Percentiles rank a stretch among this genome's conserved stretches.
These are phyloP conservation scores for Aspergillus funiculosus DNA, from an alignment of 495 filamentous ascomycete genomes.

Conservation along the genomic window DNA sequence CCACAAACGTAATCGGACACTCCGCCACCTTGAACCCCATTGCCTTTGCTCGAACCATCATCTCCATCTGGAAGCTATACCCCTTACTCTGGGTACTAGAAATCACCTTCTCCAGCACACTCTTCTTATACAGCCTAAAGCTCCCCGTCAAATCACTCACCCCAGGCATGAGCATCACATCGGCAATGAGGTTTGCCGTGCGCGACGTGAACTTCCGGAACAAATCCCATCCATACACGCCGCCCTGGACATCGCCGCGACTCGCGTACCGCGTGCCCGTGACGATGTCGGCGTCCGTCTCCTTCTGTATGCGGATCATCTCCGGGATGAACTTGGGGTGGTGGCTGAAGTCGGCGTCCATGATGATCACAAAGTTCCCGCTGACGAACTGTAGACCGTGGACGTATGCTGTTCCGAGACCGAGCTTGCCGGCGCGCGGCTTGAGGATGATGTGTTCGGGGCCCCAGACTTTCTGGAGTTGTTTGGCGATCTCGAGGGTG, in stretches of 20 bases:
- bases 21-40: slow-evolving; percentile 88
- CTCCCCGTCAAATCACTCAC: slow-evolving; percentile 94
- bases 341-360: slow-evolving; percentile 99
- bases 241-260: slow-evolving; percentile 56
- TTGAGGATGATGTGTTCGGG: slow-evolving; percentile 72
- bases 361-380: slow-evolving; percentile 96
- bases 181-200: slow-evolving; percentile 90
- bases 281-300: slow-evolving; percentile 82
- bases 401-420: slow-evolving; percentile 93
- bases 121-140: slow-evolving; percentile 90
- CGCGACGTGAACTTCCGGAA: slow-evolving; percentile 90
- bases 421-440: slow-evolving; percentile 87
- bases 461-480: slow-evolving; percentile 79
- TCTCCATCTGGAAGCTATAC: slow-evolving; percentile 99
- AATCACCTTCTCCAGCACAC: slow-evolving; percentile 80
- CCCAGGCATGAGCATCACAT: slow-evolving; percentile 89
- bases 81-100: slow-evolving; percentile 85
- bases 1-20: slow-evolving; percentile 93
- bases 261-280: slow-evolving; percentile 91
- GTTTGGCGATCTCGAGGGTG: slow-evolving; percentile 81
- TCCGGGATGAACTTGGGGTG: slow-evolving; percentile 93
- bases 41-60: slow-evolving; percentile 88
- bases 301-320: slow-evolving; percentile 73
- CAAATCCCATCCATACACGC: slow-evolving; percentile 95
- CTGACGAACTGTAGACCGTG: slow-evolving; percentile 82